Evolutionary conservation across 768 basidiomycete genomes (phyloP).

Genomic region (Amanita muscaria): DNA sequence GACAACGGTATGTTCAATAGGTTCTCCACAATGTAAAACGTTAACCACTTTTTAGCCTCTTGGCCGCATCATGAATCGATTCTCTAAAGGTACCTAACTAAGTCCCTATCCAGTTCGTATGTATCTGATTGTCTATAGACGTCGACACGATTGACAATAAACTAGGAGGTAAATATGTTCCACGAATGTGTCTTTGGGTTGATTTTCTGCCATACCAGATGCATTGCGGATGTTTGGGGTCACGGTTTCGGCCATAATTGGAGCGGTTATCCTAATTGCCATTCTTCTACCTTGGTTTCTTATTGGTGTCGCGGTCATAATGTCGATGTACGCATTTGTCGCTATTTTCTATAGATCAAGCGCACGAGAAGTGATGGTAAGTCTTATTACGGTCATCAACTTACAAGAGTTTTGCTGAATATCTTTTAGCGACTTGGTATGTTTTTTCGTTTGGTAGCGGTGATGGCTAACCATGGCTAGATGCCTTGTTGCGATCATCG

Average conservation of each 20-base stretch:
- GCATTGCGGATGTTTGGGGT: slow-evolving; percentile 62
- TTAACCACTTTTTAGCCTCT: slow-evolving; percentile 40
- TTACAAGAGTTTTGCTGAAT: background rate
- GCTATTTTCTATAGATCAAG: slow-evolving; percentile 81
- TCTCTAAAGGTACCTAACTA: slow-evolving; percentile 55
- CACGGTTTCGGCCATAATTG: slow-evolving; percentile 58
- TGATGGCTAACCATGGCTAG: slow-evolving; percentile 25
- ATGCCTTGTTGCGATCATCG: slow-evolving; percentile 78
- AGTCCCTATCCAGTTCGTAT: background rate
- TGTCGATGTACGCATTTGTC: slow-evolving; percentile 55
- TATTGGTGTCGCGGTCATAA: slow-evolving; percentile 56
- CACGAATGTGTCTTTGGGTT: too few relatives aligned
- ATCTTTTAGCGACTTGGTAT: slow-evolving; percentile 58
- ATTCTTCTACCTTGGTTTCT: slow-evolving; percentile 81
- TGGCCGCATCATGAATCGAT: slow-evolving; percentile 85
- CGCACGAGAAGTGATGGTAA: slow-evolving; percentile 78
- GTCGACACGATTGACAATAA: slow-evolving; percentile 75
- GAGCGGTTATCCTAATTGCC: slow-evolving; percentile 71
- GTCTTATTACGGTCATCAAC: slow-evolving; percentile 1
- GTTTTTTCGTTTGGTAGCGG: background rate
- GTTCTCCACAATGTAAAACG: slow-evolving; percentile 1
- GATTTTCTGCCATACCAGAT: too few relatives aligned
- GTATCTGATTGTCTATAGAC: slow-evolving; percentile 28
- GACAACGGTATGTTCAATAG: slow-evolving; percentile 53
- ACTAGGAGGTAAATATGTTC: slow-evolving; percentile 73